Percentiles rank a stretch among this genome's conserved stretches.
These are phyloP conservation scores for Omphalotus olearius DNA, from an alignment of 1,284 basidiomycete species.

Conservation along the genomic window DNA sequence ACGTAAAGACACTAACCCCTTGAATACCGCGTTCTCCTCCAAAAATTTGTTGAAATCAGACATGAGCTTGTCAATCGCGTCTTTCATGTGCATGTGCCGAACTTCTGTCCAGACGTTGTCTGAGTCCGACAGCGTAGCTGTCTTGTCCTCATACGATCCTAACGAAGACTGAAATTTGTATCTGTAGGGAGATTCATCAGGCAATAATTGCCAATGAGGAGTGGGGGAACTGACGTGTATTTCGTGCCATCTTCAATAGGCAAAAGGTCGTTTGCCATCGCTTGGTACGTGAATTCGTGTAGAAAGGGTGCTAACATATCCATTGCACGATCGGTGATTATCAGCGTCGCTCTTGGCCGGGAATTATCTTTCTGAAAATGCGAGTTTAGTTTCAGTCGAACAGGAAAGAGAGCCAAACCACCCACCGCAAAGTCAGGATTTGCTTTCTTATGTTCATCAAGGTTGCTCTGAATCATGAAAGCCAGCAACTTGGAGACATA, in stretches of 20 bases:
- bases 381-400: background rate
- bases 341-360: conserved; percentile 76
- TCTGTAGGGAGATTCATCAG: conserved; percentile 30
- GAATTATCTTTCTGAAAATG: conserved; percentile 61
- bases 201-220: background rate
- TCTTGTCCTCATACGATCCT: conserved; percentile 85
- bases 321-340: conserved; percentile 96
- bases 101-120: conserved; percentile 92
- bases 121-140: conserved; percentile 77
- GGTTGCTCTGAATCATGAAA: conserved; percentile 71
- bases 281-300: conserved; percentile 99
- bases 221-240: conserved; percentile 65
- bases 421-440: conserved; percentile 85
- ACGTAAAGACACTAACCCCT: conserved; percentile 51
- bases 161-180: conserved; percentile 86
- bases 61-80: conserved; percentile 96
- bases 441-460: conserved; percentile 82
- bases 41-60: conserved; percentile 92
- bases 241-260: conserved; percentile 82
- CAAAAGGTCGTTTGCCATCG: conserved; percentile 95
- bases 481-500: conserved; percentile 79
- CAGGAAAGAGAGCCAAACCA: conserved; percentile 4
- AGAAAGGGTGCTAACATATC: conserved; percentile 88
- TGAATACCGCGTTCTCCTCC: conserved; percentile 90
- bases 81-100: conserved; percentile 97